Conservation (phyloP, 2,329 filamentous ascomycete species). For the Teratosphaeria destructans region DNA sequence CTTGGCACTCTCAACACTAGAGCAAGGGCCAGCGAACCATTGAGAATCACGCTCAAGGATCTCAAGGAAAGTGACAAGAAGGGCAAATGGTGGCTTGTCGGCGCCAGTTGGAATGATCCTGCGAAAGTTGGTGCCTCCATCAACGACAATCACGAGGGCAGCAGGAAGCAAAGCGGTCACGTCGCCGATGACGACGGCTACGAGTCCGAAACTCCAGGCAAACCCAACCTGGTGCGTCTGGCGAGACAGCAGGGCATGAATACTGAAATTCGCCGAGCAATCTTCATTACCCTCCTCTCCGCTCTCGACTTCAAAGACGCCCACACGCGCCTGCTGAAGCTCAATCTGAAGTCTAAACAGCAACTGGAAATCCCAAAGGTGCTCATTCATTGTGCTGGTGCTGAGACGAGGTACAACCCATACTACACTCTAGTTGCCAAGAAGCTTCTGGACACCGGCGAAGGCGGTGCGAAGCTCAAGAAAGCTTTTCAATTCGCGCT, state of each 20-base stretch:
- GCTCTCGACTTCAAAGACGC: constrained; percentile 77
- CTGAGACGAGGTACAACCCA: constrained; percentile 76
- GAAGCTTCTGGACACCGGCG: constrained; percentile 59
- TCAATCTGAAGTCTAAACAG: constrained; percentile 76
- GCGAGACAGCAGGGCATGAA: constrained; percentile 66
- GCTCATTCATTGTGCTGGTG: constrained; percentile 74
- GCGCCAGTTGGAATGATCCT: constrained; percentile 67
- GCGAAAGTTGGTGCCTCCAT: constrained; percentile 15
- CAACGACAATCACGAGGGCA: constrained; percentile 1
- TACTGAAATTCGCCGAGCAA: constrained; percentile 75
- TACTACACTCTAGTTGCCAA: constrained; percentile 84
- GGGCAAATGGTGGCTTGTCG: constrained; percentile 97
- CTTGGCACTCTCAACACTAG: constrained; percentile 57
- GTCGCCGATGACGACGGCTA: constrained; percentile 18
- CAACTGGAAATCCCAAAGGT: constrained; percentile 80
- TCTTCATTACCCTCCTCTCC: constrained; percentile 85
- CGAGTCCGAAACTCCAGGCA: constrained; percentile 13
- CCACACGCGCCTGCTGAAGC: constrained; percentile 64
- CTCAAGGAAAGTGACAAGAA: constrained; percentile 74
- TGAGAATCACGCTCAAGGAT: constrained; percentile 72
- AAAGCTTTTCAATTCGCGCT: constrained; percentile 82
- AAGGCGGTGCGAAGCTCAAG: constrained; percentile 47
- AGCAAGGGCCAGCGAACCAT: constrained; percentile 63
- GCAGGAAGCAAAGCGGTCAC: constrained; percentile 1
- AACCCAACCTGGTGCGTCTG: constrained; percentile 66